Percentiles rank a stretch among this genome's conserved stretches.
Conservation (phyloP, 225 moss, liverwort and hornwort genomes). For the Polytrichum commune region DNA sequence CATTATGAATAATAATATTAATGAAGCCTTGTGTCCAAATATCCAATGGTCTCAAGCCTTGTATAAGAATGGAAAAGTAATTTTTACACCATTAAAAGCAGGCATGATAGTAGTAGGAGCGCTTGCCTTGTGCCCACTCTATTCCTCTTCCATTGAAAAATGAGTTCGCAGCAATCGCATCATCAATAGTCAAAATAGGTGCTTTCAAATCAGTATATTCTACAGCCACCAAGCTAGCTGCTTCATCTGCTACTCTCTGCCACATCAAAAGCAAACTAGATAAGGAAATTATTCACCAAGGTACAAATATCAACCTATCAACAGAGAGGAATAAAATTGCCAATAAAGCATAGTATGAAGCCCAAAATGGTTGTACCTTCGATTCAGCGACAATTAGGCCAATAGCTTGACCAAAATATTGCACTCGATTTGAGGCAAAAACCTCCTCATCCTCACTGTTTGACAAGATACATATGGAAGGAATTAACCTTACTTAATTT, state of each 20-base stretch:
- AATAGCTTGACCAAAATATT: constrained; percentile 68
- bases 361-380: constrained; percentile 39
- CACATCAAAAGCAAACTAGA: neutral
- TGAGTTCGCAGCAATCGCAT: constrained; percentile 63
- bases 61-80: neutral
- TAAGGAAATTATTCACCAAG: too few relatives aligned
- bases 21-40: too few relatives aligned
- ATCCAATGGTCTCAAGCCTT: too few relatives aligned
- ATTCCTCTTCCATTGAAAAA: constrained; percentile 51
- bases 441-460: constrained; percentile 87
- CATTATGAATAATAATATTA: too few relatives aligned
- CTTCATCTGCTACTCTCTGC: constrained; percentile 69
- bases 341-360: neutral
- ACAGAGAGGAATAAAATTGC: too few relatives aligned
- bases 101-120: neutral
- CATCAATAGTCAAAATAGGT: constrained; percentile 76
- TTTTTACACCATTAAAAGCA: neutral
- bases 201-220: constrained; percentile 55
- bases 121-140: constrained; percentile 42
- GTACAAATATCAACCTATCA: too few relatives aligned
- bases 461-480: neutral
- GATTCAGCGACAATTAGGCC: constrained; percentile 84
- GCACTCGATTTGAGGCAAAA: constrained; percentile 55
- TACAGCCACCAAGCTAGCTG: constrained; percentile 67
- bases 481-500: too few relatives aligned